Evolutionary conservation across 352 stramenopile genomes (phyloP), one percentile per base, ranked within the genome.

Genomic region (Phytophthora foliorum): DNA sequence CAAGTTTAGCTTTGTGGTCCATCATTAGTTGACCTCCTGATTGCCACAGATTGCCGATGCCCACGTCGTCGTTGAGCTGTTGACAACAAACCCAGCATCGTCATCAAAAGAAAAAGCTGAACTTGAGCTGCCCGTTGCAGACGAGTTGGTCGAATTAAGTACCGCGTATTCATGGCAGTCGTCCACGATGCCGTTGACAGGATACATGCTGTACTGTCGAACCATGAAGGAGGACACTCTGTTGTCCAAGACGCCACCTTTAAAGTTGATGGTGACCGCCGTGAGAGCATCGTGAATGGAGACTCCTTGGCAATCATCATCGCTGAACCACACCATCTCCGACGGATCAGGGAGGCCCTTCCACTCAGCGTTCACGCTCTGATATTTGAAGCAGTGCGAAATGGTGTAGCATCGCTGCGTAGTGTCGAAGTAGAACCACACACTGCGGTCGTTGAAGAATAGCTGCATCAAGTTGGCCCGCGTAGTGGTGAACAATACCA

Each of bases 281-380:
- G 48, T 16, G 6, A 14, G 27, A 41, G 27, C 21, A 38, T 17
- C 11, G 11, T 46, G 51, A 14, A 46, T 57, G 21, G 16, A 11
- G 34, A 36, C 34, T 24, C 34, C 52, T 59, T 59, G 10, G 36
- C 34, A 59, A 16, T 48, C 24, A 7, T 36, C 9, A 22, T 60
- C 38, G 25, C 27, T 42, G 25, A 24, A 60, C 45, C 27, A 50
- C 38, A 51, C 53, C 31, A 60, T 50, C n/a, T 49, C 36, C 3
- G 53, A 27, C 9, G 7, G 14, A 39, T 60, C 38, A 6, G 24
- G 34, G 11, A 51, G 36, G 36, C 25, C 24, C 1, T 17, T 21
- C 53, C 24, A 50, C 8, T 50, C 17, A 10, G 36, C 53, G 27
- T 39, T 51, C 24, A 39, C 29, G n/a, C 17, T 51, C 21, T 51